Conservation (phyloP, 2,329 filamentous ascomycete species). For the Lomentospora prolificans region DNA sequence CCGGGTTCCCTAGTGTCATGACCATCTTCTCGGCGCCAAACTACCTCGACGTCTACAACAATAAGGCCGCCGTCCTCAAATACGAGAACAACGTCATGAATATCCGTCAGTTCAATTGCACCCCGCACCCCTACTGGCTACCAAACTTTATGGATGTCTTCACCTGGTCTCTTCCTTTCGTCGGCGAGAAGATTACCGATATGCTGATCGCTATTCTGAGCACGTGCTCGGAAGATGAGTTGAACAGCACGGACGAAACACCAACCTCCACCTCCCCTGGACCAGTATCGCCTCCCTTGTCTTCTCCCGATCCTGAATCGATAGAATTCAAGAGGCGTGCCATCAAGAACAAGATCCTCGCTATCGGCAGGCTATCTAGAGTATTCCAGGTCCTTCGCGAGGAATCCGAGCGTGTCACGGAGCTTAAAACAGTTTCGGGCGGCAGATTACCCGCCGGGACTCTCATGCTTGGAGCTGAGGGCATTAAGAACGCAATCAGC, state of each 20-base stretch:
- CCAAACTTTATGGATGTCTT: conserved; percentile 99
- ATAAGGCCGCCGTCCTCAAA: conserved; percentile 97
- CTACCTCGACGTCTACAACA: conserved; percentile 99
- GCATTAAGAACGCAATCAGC: conserved; percentile 96
- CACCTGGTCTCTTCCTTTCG: conserved; percentile 98
- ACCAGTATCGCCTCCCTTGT: conserved; percentile 62
- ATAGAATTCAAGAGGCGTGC: conserved; percentile 90
- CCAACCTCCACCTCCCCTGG: conserved; percentile 60
- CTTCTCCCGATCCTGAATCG: conserved; percentile 63
- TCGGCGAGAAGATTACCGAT: conserved; percentile 97
- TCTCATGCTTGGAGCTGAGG: conserved; percentile 94
- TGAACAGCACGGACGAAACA: conserved; percentile 71
- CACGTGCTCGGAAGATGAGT: conserved; percentile 97
- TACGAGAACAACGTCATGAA: conserved; percentile 99
- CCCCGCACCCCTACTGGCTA: conserved; percentile 97
- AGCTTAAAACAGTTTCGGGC: conserved; percentile 93
- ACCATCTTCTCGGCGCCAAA: conserved; percentile 99
- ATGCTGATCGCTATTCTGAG: conserved; percentile 99
- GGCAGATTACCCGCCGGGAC: conserved; percentile 89
- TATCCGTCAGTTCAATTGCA: conserved; percentile 99
- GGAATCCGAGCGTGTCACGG: conserved; percentile 92
- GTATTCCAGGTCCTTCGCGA: conserved; percentile 98
- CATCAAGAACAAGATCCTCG: conserved; percentile 99
- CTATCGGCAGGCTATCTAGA: conserved; percentile 89
- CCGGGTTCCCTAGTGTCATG: conserved; percentile 98